Evolutionary conservation across 148 eudicot species (phyloP).

Genomic region (Diospyros kaki): DNA sequence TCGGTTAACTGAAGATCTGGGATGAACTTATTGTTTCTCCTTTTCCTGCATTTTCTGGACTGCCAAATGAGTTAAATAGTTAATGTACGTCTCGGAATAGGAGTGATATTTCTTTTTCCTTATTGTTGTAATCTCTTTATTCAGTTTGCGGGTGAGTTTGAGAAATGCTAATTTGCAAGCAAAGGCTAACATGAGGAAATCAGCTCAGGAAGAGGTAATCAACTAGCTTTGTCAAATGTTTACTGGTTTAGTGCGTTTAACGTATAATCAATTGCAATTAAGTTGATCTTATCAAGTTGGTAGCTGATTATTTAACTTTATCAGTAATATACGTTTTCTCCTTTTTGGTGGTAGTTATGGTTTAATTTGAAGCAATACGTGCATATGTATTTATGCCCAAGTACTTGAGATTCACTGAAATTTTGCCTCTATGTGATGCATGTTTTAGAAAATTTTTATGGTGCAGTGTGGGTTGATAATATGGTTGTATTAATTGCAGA

Average conservation of each 20-base stretch:
- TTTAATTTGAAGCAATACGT: neutral
- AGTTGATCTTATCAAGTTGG: neutral
- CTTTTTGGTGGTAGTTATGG: neutral
- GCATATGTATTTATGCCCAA: neutral
- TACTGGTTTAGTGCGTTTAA: neutral
- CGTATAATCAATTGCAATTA: neutral
- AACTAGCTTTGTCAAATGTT: neutral
- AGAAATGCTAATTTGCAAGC: conserved; percentile 88
- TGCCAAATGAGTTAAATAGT: neutral
- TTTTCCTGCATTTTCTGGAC: neutral
- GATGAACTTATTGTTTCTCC: neutral
- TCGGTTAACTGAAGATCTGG: neutral
- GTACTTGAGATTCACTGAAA: neutral
- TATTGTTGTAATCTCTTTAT: neutral
- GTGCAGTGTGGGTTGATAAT: neutral
- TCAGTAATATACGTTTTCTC: neutral
- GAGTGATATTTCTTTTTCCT: neutral
- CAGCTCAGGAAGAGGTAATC: conserved; percentile 78
- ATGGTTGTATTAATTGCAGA: conserved; percentile 42
- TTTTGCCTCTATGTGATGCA: neutral
- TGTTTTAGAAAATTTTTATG: neutral
- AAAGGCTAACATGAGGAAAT: conserved; percentile 66
- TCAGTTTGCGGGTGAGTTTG: conserved; percentile 67
- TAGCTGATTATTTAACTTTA: neutral
- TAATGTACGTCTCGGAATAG: neutral